phyloP scores from a whole-genome alignment of 306 rosid species.

The Quercus dentata region DNA sequence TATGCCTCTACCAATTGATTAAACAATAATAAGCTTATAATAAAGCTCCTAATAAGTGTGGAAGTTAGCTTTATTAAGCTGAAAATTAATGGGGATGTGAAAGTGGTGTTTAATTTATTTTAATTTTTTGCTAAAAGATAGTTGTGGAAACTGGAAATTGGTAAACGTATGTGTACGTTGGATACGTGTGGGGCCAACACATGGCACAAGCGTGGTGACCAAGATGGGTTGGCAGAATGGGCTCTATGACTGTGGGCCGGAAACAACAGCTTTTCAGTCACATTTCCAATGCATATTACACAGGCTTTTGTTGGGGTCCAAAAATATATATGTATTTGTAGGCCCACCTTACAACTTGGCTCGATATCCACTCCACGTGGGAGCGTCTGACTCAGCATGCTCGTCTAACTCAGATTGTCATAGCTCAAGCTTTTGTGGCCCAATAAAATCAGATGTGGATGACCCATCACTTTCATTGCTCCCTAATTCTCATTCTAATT shows the following conservation, averaged over 20 bases:
- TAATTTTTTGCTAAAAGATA: conserved; percentile 29
- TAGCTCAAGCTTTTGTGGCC: not conserved
- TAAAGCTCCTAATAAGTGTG: not conserved
- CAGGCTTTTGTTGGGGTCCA: conserved; percentile 23
- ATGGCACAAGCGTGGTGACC: conserved; percentile 26
- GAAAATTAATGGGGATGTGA: not conserved
- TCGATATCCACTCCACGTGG: conserved; percentile 44
- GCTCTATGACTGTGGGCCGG: conserved; percentile 53
- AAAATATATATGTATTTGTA: not conserved
- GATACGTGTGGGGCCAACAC: conserved; percentile 38
- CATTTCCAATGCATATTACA: conserved; percentile 19
- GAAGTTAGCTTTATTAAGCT: not conserved
- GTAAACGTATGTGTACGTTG: conserved; percentile 11
- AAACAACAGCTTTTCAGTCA: conserved; percentile 27
- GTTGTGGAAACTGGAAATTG: conserved; percentile 18
- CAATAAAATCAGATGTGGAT: conserved; percentile 26
- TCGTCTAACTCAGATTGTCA: too few species aligned
- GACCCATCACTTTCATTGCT: conserved; percentile 28
- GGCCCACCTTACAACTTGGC: conserved; percentile 21
- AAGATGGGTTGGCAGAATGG: conserved; percentile 56
- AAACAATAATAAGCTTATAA: not conserved
- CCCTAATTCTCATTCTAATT: conserved; percentile 13
- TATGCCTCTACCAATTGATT: not conserved
- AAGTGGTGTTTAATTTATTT: conserved; percentile 13
- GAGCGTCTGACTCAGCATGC: not conserved